Evolutionary conservation across 2,329 filamentous ascomycete genomes (phyloP).

Genomic region (Whalleya microplaca): DNA sequence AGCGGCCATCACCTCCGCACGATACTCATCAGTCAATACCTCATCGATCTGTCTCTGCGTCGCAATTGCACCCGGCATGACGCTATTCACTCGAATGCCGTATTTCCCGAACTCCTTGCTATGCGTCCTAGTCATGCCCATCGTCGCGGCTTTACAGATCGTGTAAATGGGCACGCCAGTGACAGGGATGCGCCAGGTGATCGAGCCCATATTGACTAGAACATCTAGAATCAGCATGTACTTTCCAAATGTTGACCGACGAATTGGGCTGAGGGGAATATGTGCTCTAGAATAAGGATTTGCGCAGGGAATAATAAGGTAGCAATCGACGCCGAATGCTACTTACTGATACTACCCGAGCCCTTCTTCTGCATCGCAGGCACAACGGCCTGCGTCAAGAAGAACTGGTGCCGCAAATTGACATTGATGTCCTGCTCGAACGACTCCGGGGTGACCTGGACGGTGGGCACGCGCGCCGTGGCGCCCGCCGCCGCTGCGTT

Average conservation of each 20-base stretch:
- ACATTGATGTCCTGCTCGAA: conserved; percentile 49
- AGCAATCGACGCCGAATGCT: neutral
- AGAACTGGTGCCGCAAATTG: conserved; percentile 50
- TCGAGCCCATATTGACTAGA: conserved; percentile 44
- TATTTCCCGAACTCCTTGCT: conserved; percentile 41
- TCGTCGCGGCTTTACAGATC: conserved; percentile 43
- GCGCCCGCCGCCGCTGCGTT: conserved; percentile 39
- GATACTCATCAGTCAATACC: conserved; percentile 47
- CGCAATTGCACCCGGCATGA: conserved; percentile 53
- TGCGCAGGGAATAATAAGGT: too few relatives aligned
- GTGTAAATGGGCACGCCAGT: conserved; percentile 40
- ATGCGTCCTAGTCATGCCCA: conserved; percentile 44
- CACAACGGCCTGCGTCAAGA: conserved; percentile 44
- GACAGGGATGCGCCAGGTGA: conserved; percentile 43
- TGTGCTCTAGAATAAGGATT: too few relatives aligned
- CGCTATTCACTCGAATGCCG: conserved; percentile 50
- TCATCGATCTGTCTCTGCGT: conserved; percentile 49
- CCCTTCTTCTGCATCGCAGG: conserved; percentile 39
- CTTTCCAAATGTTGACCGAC: neutral
- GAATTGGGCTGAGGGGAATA: too few relatives aligned
- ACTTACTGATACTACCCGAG: conserved; percentile 37
- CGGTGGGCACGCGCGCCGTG: conserved; percentile 34
- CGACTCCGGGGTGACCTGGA: conserved; percentile 43
- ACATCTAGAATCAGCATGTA: neutral
- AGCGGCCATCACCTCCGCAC: conserved; percentile 40